These are phyloP conservation scores for Starmerella sirachaensis DNA, from an alignment of 805 yeast genomes.

Conservation along the genomic window DNA sequence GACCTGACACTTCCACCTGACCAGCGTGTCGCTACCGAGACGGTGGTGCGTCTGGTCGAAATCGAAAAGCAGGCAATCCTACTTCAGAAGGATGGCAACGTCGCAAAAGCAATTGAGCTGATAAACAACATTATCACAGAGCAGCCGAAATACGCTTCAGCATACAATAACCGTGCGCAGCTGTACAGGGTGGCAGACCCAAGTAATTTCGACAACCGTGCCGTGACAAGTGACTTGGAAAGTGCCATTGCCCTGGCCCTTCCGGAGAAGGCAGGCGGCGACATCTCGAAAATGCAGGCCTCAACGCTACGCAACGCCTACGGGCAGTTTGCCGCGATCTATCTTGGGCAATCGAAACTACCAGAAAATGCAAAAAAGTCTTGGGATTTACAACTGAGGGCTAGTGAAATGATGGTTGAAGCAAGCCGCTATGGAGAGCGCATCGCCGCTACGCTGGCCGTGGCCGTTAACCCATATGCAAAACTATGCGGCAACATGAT, in stretches of 20 bases:
- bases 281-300: conserved; percentile 26
- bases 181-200: conserved; percentile 2
- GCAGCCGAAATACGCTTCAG: conserved; percentile 27
- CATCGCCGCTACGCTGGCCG: conserved; percentile 23
- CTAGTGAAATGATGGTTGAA: conserved; percentile 23
- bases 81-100: conserved; percentile 9
- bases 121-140: conserved; percentile 19
- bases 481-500: conserved; percentile 29
- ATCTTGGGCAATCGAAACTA: conserved; percentile 19
- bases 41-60: conserved; percentile 16
- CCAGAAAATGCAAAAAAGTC: conserved; percentile 7
- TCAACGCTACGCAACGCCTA: conserved; percentile 26
- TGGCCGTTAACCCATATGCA: conserved; percentile 28
- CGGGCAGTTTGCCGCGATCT: conserved; percentile 26
- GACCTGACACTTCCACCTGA: conserved; percentile 23
- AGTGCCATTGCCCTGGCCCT: conserved; percentile 24
- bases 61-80: conserved; percentile 21
- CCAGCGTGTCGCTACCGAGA: conserved; percentile 13
- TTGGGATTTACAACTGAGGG: conserved; percentile 26
- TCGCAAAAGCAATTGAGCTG: conserved; percentile 14
- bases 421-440: conserved; percentile 28
- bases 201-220: neutral
- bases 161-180: conserved; percentile 30
- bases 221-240: conserved; percentile 20
- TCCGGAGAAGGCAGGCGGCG: conserved; percentile 9